Evolutionary conservation across 2,329 filamentous ascomycete species (phyloP).

Genomic region (Aureobasidium sp.): DNA sequence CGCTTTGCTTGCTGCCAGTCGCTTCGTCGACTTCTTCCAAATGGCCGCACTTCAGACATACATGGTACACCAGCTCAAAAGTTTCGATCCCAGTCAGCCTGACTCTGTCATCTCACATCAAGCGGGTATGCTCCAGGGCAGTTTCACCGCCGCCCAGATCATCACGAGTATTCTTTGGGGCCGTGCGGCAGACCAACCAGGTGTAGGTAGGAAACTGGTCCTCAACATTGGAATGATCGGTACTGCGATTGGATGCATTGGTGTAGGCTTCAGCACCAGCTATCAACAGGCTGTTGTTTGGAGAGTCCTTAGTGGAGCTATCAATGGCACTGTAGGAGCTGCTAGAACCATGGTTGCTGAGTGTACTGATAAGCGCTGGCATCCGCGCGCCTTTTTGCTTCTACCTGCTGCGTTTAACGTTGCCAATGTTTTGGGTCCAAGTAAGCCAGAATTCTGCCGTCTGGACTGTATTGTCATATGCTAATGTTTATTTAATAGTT

Average conservation of each 20-base stretch:
- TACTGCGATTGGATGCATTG: conserved; percentile 33
- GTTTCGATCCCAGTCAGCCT: conserved; percentile 36
- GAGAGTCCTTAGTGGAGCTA: conserved; percentile 34
- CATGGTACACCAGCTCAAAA: conserved; percentile 38
- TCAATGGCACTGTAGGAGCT: conserved; percentile 36
- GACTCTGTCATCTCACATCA: conserved; percentile 41
- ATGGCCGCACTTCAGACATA: conserved; percentile 39
- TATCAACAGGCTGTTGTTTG: conserved; percentile 36
- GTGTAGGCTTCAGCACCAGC: conserved; percentile 33
- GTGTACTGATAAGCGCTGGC: conserved; percentile 33
- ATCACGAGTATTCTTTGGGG: conserved; percentile 37
- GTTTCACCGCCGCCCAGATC: conserved; percentile 38
- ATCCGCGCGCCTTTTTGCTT: conserved; percentile 34
- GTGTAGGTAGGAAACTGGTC: conserved; percentile 38
- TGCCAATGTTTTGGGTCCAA: conserved; percentile 34
- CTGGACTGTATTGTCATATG: neutral
- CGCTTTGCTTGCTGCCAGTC: conserved; percentile 33
- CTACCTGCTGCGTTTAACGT: conserved; percentile 36
- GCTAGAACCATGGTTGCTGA: conserved; percentile 38
- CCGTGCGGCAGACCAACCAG: conserved; percentile 35
- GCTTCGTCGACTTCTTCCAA: conserved; percentile 40
- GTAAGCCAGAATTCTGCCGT: conserved; percentile 13
- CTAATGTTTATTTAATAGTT: conserved; percentile 32
- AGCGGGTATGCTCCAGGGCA: conserved; percentile 34
- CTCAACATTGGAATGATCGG: conserved; percentile 34